Evolutionary conservation across 2,329 filamentous ascomycete species (phyloP).

Genomic region (Monosporascus sp.): DNA sequence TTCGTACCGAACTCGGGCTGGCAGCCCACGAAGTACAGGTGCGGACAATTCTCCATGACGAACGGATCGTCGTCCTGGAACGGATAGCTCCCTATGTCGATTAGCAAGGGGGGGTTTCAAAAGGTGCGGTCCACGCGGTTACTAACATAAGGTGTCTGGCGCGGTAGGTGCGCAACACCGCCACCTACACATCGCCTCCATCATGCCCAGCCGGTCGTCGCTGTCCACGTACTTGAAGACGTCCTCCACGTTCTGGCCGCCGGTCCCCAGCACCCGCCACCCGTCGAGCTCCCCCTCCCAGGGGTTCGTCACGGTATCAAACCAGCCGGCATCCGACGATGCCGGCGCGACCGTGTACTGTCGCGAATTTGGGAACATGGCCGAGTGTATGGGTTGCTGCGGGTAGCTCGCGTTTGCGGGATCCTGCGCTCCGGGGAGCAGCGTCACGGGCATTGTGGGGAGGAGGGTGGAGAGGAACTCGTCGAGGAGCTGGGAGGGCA

Average conservation of each 20-base stretch:
- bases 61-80: conserved; percentile 94
- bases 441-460: conserved; percentile 79
- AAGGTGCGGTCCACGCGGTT: neutral
- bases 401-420: conserved; percentile 86
- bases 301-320: conserved; percentile 88
- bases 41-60: conserved; percentile 77
- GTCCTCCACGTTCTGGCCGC: conserved; percentile 91
- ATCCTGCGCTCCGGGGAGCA: conserved; percentile 79
- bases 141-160: conserved; percentile 88
- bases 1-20: conserved; percentile 74
- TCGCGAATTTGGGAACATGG: conserved; percentile 78
- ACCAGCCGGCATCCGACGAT: conserved; percentile 59
- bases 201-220: conserved; percentile 75
- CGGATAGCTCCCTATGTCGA: conserved; percentile 76
- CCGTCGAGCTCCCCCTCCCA: conserved; percentile 89
- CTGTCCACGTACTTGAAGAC: conserved; percentile 85
- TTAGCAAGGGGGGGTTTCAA: neutral
- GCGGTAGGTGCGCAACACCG: conserved; percentile 87
- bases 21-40: conserved; percentile 85
- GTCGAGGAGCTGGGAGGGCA: conserved; percentile 80
- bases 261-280: conserved; percentile 79
- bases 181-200: conserved; percentile 94
- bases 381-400: conserved; percentile 87
- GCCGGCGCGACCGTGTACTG: conserved; percentile 54
- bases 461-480: conserved; percentile 75